These are phyloP conservation scores for Coprinellus micaceus DNA, from an alignment of 768 basidiomycete species.

Conservation along the genomic window DNA sequence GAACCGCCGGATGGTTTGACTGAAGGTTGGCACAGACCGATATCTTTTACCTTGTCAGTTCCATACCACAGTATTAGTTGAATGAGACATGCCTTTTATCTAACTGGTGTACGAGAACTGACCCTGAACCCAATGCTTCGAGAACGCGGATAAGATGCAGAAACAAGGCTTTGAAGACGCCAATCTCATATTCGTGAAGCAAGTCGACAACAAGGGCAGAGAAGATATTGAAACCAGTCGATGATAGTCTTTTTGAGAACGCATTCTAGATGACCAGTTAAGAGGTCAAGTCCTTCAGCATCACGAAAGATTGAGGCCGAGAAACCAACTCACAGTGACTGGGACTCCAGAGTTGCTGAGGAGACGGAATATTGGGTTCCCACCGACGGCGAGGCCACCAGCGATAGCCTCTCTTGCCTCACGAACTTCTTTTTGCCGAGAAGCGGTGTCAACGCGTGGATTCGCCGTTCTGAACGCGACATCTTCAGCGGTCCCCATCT, in stretches of 20 bases:
- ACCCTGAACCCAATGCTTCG: conserved; percentile 15
- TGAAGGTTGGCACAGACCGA: conserved; percentile 23
- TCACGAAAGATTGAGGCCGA: no score
- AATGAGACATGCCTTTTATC: conserved; percentile 30
- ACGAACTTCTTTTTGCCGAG: not conserved
- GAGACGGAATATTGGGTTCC: not conserved
- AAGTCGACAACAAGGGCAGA: not conserved
- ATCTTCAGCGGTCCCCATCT: no score
- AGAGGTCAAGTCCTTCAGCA: no score
- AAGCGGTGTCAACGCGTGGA: not conserved
- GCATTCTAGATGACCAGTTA: conserved; percentile 23
- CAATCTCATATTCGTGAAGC: no score
- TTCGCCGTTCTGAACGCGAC: no score
- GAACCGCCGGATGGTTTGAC: conserved; percentile 30
- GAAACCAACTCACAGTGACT: no score
- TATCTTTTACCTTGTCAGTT: conserved; percentile 17
- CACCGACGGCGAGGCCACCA: not conserved
- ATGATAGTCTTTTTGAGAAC: conserved; percentile 19
- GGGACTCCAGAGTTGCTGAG: not conserved
- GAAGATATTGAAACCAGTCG: conserved; percentile 21
- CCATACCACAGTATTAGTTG: no score
- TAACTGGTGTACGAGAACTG: conserved; percentile 24
- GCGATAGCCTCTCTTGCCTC: not conserved
- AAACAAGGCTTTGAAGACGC: conserved; percentile 20
- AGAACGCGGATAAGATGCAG: conserved; percentile 32